A percentile compares a stretch with the other conserved stretches of the same genome.
These are phyloP conservation scores for Euphorbia neoarborescens DNA, from an alignment of 441 rosid genomes.

Conservation along the genomic window DNA sequence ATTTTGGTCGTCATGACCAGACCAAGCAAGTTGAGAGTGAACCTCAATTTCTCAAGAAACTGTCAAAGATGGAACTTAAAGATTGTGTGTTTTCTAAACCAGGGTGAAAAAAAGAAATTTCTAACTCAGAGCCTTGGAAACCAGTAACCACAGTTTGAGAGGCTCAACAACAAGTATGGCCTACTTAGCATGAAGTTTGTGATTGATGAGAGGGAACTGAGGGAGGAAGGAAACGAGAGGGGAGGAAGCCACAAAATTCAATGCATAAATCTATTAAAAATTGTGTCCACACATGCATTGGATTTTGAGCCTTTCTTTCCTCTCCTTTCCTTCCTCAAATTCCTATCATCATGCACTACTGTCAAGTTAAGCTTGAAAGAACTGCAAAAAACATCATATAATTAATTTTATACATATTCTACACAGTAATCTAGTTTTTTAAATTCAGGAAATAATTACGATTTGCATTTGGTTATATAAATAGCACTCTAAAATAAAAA, in stretches of 20 bases:
- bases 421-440: neutral
- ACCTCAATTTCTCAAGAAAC: neutral
- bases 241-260: no score
- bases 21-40: neutral
- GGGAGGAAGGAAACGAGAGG: no score
- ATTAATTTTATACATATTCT: neutral
- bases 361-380: no score
- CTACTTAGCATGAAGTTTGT: neutral
- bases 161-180: neutral
- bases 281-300: no score
- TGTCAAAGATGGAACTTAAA: neutral
- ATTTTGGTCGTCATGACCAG: neutral
- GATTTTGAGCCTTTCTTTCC: no score
- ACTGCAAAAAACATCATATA: neutral
- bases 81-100: neutral
- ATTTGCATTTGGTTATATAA: neutral
- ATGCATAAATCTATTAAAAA: no score
- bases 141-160: neutral
- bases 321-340: no score
- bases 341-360: no score
- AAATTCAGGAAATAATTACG: neutral
- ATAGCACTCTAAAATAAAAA: neutral
- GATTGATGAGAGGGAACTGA: no score
- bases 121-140: neutral
- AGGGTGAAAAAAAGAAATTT: neutral